These are phyloP conservation scores for Chrysoporthe puriensis DNA, from an alignment of 2,329 filamentous ascomycete species.

Conservation along the genomic window DNA sequence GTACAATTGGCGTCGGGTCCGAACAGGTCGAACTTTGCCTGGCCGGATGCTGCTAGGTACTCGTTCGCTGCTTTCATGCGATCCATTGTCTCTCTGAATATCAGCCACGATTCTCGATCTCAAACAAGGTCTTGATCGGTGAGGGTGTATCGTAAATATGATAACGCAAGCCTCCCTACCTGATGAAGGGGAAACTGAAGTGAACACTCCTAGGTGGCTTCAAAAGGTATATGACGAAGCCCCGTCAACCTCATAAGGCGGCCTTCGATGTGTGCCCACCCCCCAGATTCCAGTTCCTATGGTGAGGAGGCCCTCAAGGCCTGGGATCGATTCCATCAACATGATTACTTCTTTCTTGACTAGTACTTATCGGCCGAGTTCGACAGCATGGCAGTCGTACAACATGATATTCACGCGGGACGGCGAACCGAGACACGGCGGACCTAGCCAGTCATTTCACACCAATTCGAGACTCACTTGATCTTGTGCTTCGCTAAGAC, in stretches of 20 bases:
- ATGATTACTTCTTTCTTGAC: not conserved
- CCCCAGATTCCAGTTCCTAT: not conserved
- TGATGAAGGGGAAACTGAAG: no score
- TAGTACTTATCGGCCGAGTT: slow-evolving; percentile 6
- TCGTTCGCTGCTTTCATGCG: not conserved
- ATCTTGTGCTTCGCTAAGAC: not conserved
- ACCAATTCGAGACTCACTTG: not conserved
- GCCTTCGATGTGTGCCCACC: not conserved
- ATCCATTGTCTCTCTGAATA: slow-evolving; percentile 14
- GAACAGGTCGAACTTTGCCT: slow-evolving; percentile 36
- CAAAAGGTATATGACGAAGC: not conserved
- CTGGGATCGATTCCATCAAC: not conserved
- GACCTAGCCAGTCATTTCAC: not conserved
- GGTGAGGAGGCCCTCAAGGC: no score
- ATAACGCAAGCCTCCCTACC: no score
- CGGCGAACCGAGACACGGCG: not conserved
- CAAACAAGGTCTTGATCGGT: not conserved
- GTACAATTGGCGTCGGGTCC: slow-evolving; percentile 55
- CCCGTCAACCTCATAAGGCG: not conserved
- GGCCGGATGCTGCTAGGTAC: slow-evolving; percentile 1
- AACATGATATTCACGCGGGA: slow-evolving; percentile 6
- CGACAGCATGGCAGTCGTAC: not conserved
- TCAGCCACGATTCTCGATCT: not conserved
- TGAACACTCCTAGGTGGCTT: no score
- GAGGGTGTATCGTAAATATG: not conserved